Base-by-base conservation (phyloP, 2,329 filamentous ascomycete genomes). In the Neodidymelliopsis sp. region DNA sequence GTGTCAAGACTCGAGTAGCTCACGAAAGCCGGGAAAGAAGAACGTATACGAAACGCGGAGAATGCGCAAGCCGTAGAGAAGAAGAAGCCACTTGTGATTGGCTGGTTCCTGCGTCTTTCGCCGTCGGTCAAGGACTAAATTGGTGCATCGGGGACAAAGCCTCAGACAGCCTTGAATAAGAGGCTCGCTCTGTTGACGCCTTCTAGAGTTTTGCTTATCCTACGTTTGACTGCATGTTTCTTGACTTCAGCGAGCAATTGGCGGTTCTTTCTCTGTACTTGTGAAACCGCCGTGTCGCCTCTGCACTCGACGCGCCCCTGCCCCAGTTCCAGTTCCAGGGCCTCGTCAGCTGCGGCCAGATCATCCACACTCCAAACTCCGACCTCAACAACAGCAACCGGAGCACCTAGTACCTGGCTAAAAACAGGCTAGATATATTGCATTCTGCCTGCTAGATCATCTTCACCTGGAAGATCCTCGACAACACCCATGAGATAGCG, bases 401-500 rank as follows among this genome's bases (percentile, higher is more conserved):
- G 47, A 40, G 40, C 47, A 29, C 12, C 34, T 50, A 50, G 47
- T 35, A 50, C 24, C 34, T 44, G 47, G 24, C 35, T 33, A 25
- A 35, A 30, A 25, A 13, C 29, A 35, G 29, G 15, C 40, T 40
- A 35, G 34, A 34, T 40, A 25, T 22, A 28, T 25, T 22, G 31
- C 33, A 20, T 40, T 33, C 27, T 30, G 35, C 29, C 22, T 39
- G 30, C 24, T 36, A 24, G 16, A 43, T 24, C 39, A 22, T 25
- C 29, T 43, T 23, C 34, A 15, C 34, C 22, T 16, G 30, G 7
- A 2, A 24, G 7, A 19, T 16, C 12, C 23, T 38, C 18, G 31
- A 40, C 45, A 34, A 41, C 44, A 20, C 55, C 61, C 59, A 73
- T 74, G 71, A 63, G 56, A 71, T 71, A 73, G 67, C 62, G 41